Base-by-base conservation (phyloP, 306 rosid genomes). In the Abrus pulchellus region DNA sequence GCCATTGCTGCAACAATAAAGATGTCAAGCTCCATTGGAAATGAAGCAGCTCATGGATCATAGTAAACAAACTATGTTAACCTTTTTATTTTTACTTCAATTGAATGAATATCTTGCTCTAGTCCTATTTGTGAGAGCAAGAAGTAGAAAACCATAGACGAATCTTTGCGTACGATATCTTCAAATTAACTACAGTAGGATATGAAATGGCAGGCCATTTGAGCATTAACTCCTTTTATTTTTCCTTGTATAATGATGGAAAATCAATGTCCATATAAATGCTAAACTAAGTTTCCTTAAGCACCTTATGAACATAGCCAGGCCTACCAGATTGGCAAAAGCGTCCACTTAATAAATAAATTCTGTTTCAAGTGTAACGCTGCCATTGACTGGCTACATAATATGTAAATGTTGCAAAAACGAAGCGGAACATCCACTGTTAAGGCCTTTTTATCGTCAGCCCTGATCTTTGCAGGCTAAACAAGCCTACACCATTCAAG, bases 1-100 rank as follows among this genome's bases (percentile, higher is more conserved):
- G 83, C 82, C 40, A 54, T 81, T 73, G 80, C 85, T 67, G 90
- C 92, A 32, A 74, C 90, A 40, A 76, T 44, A 4, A 89, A 69
- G 68, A 62, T 78, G 14, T 5, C 88, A 1, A 54, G 54, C 60
- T 53, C 86, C 20, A 30, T 86, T 43, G 72, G 57, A 75, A 36
- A 66, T 67, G 52, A 76, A 60, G 38, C 79, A 44, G 27, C 85
- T 49, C 73, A 89, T 83, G 84, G 36, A 30, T 72, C 83, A n/a
- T 70, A 61, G 56, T 54, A 59, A 73, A 61, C 52, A 68, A 60
- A 53, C 13, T 14, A 30, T 33, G 75, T 63, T 64, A 34, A 3
- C 49, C 78, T 5, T 47, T 34, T 44, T 41, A 74, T 49, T 8
- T 30, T 30, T 38, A 27, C 70, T 69, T 57, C 33, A 53, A 50